phyloP scores from a whole-genome alignment of 1,284 basidiomycete genomes.

The Ceratobasidium sp. region DNA sequence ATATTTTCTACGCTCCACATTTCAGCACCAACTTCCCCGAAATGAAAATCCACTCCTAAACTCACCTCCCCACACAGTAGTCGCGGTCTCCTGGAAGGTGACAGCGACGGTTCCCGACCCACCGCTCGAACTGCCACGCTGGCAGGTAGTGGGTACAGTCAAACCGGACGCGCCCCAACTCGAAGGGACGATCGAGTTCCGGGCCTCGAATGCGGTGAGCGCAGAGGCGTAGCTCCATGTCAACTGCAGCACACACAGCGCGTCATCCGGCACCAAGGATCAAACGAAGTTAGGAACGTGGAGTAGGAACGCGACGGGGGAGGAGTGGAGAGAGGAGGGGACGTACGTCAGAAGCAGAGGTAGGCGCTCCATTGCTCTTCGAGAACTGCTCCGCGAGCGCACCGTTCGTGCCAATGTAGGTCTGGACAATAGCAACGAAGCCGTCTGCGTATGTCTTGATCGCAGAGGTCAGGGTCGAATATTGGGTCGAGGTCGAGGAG shows the following conservation, averaged over 20 bases:
- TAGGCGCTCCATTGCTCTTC: constrained; percentile 41
- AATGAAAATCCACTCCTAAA: constrained; percentile 51
- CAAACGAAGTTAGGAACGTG: no score
- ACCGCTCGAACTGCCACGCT: constrained; percentile 53
- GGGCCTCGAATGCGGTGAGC: constrained; percentile 47
- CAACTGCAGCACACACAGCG: background rate
- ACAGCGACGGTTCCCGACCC: constrained; percentile 42
- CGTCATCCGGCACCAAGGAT: no score
- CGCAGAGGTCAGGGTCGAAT: constrained; percentile 44
- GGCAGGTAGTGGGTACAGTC: constrained; percentile 62
- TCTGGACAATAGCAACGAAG: constrained; percentile 47
- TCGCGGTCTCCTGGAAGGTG: constrained; percentile 50
- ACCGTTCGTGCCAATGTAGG: constrained; percentile 40
- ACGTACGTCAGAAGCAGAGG: constrained; percentile 47
- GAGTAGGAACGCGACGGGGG: no score
- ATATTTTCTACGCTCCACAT: constrained; percentile 60
- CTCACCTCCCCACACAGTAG: constrained; percentile 63
- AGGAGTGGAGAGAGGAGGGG: background rate
- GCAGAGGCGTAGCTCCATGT: constrained; percentile 46
- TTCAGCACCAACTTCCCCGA: constrained; percentile 52
- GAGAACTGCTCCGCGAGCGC: constrained; percentile 45
- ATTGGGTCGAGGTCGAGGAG: constrained; percentile 41
- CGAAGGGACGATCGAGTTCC: constrained; percentile 52
- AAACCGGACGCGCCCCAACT: constrained; percentile 76
- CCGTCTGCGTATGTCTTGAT: constrained; percentile 49